Base-by-base conservation (phyloP, 345 rosid species). In the Gossypium raimondii region DNA sequence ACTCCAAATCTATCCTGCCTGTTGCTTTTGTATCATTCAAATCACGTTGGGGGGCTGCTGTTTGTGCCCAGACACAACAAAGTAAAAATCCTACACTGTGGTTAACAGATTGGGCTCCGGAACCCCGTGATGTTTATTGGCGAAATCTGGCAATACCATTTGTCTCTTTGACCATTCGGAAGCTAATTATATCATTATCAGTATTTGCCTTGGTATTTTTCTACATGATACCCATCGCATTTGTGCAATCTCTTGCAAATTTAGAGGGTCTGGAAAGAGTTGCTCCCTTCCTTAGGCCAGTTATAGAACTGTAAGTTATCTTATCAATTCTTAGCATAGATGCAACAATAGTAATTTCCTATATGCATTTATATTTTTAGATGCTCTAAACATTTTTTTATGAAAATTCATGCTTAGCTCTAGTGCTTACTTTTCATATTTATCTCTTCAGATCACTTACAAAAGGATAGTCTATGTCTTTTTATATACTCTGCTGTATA, bases 191-290 rank as follows among this genome's bases (percentile, higher is more conserved):
- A 73, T 85, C 96, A 14, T 9, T 91, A 29, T 76, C 87, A 22
- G 93, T 95, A 66, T 93, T 95, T 78, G 89, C 92, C 45, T 79
- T 95, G 86, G 93, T 93, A 76, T 95, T 95, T 83, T 95, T 91
- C 86, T 95, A 95, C 87, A 93, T 95, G 99, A 93, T 95, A 80
- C 99, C 99, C 45, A 93, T 95, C 11, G 97, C 99, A 81, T 95
- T 95, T 22, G 99, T 95, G 80, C 99, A 95, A 77, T 90, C 99
- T 60, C 98, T 95, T 81, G 99, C 99, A 73, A 95, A 91, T 77
- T 79, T 95, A 78, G 91, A 95, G 74, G 98, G 99, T 71, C 94
- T 95, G 20, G 91, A 87, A 70, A 85, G 74, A 78, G 99, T 91
- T 62, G 98, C 97, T 78, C 99, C 97, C 76, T 90, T 95, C 89